Percentiles rank a stretch among this genome's conserved stretches.
phyloP scores from a whole-genome alignment of 257 asterid genomes.

The Mentha longifolia region DNA sequence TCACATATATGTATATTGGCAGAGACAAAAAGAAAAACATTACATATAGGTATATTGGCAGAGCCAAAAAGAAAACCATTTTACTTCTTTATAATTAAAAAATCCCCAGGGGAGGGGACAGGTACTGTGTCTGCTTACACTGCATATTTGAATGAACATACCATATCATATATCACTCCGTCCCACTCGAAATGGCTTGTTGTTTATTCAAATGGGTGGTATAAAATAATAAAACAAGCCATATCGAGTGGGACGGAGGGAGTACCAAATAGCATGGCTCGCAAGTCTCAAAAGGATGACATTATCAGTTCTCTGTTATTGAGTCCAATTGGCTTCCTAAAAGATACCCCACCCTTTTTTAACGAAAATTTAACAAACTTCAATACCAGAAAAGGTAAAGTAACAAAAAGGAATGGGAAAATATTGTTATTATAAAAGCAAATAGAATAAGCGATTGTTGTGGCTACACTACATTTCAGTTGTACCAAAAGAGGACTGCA shows the following conservation, averaged over 20 bases:
- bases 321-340: neutral
- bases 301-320: neutral
- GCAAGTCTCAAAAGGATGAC: neutral
- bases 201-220: no score
- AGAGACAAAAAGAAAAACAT: no score
- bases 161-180: neutral
- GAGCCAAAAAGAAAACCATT: neutral
- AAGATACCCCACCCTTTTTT: neutral
- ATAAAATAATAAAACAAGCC: no score
- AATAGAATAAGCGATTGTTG: neutral
- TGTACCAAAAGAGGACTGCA: slow-evolving; percentile 20
- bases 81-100: neutral
- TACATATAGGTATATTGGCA: no score
- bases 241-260: no score
- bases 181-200: no score
- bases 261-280: no score
- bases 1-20: neutral
- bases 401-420: neutral
- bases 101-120: slow-evolving; percentile 3
- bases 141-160: neutral
- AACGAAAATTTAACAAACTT: neutral
- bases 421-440: neutral
- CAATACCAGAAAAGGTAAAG: neutral
- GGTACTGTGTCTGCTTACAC: neutral
- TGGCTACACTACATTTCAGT: neutral